Evolutionary conservation across 495 filamentous ascomycete species (phyloP).

Genomic region (Elasticomyces elasticus): DNA sequence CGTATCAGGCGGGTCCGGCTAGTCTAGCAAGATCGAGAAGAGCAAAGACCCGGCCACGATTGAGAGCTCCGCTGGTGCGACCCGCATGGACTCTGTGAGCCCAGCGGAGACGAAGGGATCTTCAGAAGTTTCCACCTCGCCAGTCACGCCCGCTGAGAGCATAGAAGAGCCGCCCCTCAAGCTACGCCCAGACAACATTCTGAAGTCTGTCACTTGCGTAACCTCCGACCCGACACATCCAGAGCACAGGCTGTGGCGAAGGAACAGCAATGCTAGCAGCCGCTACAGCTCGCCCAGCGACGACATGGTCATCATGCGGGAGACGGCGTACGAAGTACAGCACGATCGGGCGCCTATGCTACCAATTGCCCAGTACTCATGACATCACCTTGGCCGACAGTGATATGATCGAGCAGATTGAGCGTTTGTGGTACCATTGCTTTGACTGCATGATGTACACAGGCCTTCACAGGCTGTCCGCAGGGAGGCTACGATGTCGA

Average conservation of each 20-base stretch:
- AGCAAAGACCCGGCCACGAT: not conserved
- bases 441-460: not conserved
- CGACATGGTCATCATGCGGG: conserved; percentile 5
- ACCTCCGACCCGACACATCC: not conserved
- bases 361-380: not conserved
- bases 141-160: not conserved
- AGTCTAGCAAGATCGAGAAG: conserved; percentile 1
- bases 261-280: not conserved
- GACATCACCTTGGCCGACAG: no score
- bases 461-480: not conserved
- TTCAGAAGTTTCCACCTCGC: not conserved
- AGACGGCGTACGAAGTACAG: conserved; percentile 6
- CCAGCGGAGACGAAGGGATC: not conserved
- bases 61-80: not conserved
- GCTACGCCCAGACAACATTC: conserved; percentile 1
- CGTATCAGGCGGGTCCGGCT: not conserved
- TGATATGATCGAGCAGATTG: no score
- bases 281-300: not conserved
- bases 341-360: conserved; percentile 6
- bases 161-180: not conserved
- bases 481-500: not conserved
- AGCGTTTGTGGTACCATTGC: not conserved
- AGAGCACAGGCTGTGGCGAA: not conserved
- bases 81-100: not conserved
- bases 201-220: conserved; percentile 2